Evolutionary conservation across 352 stramenopile genomes (phyloP).

Genomic region (Globisporangium cederbergense): DNA sequence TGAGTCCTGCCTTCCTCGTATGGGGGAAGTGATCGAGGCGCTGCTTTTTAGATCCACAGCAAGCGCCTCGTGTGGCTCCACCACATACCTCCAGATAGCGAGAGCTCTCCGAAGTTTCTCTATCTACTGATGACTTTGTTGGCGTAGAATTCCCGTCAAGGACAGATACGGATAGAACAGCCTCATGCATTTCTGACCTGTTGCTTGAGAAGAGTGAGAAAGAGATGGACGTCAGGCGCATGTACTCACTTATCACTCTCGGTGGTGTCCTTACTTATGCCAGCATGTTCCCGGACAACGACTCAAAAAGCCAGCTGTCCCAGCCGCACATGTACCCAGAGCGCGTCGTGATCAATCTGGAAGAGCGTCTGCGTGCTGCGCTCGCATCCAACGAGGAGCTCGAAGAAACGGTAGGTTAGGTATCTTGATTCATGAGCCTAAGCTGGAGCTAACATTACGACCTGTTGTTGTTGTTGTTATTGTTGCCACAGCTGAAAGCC

Average conservation of each 20-base stretch:
- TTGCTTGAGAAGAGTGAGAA: neutral
- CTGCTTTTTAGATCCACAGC: neutral
- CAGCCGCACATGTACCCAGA: slow-evolving; percentile 30
- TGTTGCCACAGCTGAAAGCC: slow-evolving; percentile 24
- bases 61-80: slow-evolving; percentile 2
- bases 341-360: slow-evolving; percentile 36
- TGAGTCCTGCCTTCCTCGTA: neutral
- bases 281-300: slow-evolving; percentile 20
- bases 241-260: neutral
- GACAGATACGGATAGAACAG: slow-evolving; percentile 87
- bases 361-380: slow-evolving; percentile 36
- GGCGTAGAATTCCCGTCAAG: slow-evolving; percentile 84
- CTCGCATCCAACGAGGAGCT: slow-evolving; percentile 35
- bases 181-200: neutral
- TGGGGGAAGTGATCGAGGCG: neutral
- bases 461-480: neutral
- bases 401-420: slow-evolving; percentile 23
- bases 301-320: slow-evolving; percentile 15
- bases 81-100: slow-evolving; percentile 19
- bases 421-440: neutral
- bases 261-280: slow-evolving; percentile 7
- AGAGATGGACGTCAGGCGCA: neutral
- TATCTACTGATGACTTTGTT: slow-evolving; percentile 87
- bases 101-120: slow-evolving; percentile 7
- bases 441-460: neutral